Percentiles rank a stretch among this genome's conserved stretches.
Conservation (phyloP, 2,329 filamentous ascomycete genomes). For the Ustilaginoidea virens region DNA sequence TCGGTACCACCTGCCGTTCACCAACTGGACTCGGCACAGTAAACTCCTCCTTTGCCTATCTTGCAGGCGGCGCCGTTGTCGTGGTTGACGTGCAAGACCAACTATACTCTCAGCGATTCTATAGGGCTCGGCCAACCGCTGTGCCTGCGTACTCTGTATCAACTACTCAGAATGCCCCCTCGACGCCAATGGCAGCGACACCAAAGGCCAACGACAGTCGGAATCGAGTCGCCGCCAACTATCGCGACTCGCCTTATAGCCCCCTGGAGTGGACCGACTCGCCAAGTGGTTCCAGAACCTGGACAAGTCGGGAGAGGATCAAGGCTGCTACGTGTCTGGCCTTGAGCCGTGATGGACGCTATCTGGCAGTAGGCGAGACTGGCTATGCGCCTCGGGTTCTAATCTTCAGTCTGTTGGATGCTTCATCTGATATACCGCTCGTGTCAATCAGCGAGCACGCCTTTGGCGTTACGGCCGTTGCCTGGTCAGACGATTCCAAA, state of each 20-base stretch:
- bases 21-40: constrained; percentile 78
- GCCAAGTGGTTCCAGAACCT: constrained; percentile 46
- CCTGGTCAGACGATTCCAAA: constrained; percentile 76
- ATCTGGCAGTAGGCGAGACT: constrained; percentile 85
- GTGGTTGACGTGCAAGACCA: constrained; percentile 65
- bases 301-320: constrained; percentile 81
- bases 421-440: constrained; percentile 65
- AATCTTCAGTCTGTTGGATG: constrained; percentile 73
- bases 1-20: constrained; percentile 77
- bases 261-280: constrained; percentile 44
- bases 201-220: constrained; percentile 49
- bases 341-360: constrained; percentile 73
- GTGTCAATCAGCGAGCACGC: constrained; percentile 80
- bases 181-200: constrained; percentile 33
- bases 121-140: constrained; percentile 67
- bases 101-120: constrained; percentile 66
- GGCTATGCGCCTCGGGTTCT: constrained; percentile 86
- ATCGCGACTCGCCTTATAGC: constrained; percentile 32
- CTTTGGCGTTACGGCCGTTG: constrained; percentile 75
- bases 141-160: constrained; percentile 46
- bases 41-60: constrained; percentile 69
- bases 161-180: constrained; percentile 33
- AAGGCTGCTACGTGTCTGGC: constrained; percentile 88
- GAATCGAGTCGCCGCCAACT: constrained; percentile 32
- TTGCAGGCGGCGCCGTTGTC: constrained; percentile 86